phyloP scores from a whole-genome alignment of 2,329 filamentous ascomycete genomes.

The Neopestalotiopsis sp. region DNA sequence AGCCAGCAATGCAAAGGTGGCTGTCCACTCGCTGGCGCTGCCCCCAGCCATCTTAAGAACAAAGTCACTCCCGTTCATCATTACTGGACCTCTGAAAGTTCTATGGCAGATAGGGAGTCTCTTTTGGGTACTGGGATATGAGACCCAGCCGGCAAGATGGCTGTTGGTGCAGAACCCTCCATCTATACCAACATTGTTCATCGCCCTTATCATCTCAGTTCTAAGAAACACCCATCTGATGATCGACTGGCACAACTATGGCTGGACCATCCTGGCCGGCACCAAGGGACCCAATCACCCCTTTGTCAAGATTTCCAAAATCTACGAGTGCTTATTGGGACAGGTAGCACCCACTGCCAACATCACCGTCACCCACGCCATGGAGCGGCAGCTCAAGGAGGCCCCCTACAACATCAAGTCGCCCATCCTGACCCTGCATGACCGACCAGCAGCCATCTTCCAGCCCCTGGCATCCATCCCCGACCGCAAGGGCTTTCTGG shows the following conservation, averaged over 20 bases:
- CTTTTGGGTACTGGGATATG: constrained; percentile 75
- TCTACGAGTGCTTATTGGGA: constrained; percentile 79
- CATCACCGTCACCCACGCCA: constrained; percentile 88
- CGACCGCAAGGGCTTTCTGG: constrained; percentile 65
- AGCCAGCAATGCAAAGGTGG: constrained; percentile 69
- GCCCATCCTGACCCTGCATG: constrained; percentile 77
- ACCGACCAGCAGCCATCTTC: constrained; percentile 85
- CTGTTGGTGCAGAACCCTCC: constrained; percentile 95
- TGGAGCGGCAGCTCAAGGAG: constrained; percentile 73
- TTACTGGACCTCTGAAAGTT: constrained; percentile 84
- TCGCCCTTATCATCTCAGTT: constrained; percentile 75
- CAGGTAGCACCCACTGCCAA: constrained; percentile 72
- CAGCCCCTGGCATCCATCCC: constrained; percentile 63
- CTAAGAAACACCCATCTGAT: constrained; percentile 82
- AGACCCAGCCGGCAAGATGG: constrained; percentile 77
- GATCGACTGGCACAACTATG: constrained; percentile 99
- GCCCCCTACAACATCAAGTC: constrained; percentile 69
- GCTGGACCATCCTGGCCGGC: constrained; percentile 85
- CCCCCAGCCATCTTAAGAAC: constrained; percentile 72
- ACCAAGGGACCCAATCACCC: constrained; percentile 66
- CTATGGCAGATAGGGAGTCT: constrained; percentile 80
- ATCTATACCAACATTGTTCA: constrained; percentile 85
- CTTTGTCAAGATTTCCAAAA: constrained; percentile 76
- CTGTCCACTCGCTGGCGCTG: constrained; percentile 71
- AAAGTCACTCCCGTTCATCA: constrained; percentile 75